Evolutionary conservation across 2,329 filamentous ascomycete genomes (phyloP).

Genomic region (Ophiostoma pallidulum): DNA sequence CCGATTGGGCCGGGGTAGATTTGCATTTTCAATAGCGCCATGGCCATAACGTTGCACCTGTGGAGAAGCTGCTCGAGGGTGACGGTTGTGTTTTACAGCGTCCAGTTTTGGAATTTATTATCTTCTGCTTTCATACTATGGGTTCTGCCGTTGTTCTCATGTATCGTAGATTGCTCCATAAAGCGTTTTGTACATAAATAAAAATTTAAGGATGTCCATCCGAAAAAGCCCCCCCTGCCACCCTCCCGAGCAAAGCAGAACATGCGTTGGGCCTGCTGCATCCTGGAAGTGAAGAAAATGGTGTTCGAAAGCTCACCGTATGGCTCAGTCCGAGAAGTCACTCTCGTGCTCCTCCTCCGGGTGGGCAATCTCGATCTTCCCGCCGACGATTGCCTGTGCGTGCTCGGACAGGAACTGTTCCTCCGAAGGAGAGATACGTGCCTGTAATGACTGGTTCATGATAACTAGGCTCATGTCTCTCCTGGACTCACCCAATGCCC

Average conservation of each 20-base stretch:
- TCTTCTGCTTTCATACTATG: not conserved
- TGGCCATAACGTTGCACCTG: too few species aligned
- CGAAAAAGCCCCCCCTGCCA: too few species aligned
- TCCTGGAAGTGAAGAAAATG: too few species aligned
- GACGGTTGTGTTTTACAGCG: not conserved
- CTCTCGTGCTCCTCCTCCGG: slow-evolving; percentile 28
- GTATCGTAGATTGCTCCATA: not conserved
- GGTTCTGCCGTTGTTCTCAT: not conserved
- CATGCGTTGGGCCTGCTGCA: too few species aligned
- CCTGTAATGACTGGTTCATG: slow-evolving; percentile 24
- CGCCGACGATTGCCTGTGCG: slow-evolving; percentile 22
- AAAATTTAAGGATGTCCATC: not conserved
- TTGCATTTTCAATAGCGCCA: not conserved
- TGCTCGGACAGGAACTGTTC: slow-evolving; percentile 19
- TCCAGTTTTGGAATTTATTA: not conserved
- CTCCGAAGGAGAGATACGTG: slow-evolving; percentile 21
- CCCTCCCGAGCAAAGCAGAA: too few species aligned
- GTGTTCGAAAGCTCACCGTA: not conserved
- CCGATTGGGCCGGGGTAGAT: not conserved
- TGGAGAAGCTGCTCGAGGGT: too few species aligned
- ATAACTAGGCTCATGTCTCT: slow-evolving; percentile 26
- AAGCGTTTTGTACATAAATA: not conserved
- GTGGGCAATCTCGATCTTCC: slow-evolving; percentile 27
- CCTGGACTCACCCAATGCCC: slow-evolving; percentile 9
- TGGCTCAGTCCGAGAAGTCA: slow-evolving; percentile 24